Conservation (phyloP, 2,329 filamentous ascomycete species). For the Phialophora verrucosa region DNA sequence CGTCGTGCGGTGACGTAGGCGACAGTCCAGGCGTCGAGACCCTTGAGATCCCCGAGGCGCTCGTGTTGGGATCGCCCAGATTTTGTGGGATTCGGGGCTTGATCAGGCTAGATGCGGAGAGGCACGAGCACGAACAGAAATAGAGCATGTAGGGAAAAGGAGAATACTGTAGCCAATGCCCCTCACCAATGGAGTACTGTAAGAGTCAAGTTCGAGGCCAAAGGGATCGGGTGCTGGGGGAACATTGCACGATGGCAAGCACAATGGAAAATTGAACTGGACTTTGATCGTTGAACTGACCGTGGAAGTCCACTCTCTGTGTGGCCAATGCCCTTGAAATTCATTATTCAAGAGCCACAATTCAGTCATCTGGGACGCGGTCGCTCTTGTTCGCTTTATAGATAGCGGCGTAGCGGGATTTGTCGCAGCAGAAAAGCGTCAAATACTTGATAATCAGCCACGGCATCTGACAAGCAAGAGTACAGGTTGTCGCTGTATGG, state of each 20-base stretch:
- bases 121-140: neutral
- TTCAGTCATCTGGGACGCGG: neutral
- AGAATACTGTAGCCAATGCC: neutral
- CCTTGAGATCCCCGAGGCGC: neutral
- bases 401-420: neutral
- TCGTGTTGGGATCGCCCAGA: neutral
- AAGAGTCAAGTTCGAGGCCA: neutral
- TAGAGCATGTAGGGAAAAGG: neutral
- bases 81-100: neutral
- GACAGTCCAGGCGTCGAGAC: neutral
- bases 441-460: neutral
- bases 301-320: neutral
- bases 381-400: neutral
- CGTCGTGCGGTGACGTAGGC: neutral
- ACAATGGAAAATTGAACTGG: neutral
- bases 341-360: neutral
- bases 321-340: neutral
- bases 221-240: too few relatives aligned
- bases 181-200: neutral
- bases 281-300: neutral
- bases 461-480: neutral
- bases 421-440: neutral
- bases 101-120: neutral
- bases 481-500: neutral
- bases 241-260: neutral